phyloP scores from a whole-genome alignment of 2,329 filamentous ascomycete species.

The Ophiocordyceps sinensis region DNA sequence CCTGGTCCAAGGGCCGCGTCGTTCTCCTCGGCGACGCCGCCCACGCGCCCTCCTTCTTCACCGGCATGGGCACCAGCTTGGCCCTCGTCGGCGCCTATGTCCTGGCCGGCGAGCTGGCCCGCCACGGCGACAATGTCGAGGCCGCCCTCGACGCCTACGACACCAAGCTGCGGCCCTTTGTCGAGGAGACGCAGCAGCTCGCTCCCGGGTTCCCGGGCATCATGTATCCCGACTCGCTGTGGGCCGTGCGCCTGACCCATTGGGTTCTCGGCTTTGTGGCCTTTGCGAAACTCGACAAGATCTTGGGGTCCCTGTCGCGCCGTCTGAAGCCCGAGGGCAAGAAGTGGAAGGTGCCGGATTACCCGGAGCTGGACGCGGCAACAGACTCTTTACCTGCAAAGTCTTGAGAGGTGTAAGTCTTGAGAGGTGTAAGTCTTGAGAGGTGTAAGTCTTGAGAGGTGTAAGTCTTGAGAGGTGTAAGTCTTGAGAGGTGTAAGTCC shows the following conservation, averaged over 20 bases:
- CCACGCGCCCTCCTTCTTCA: conserved; percentile 28
- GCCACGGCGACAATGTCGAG: conserved; percentile 8
- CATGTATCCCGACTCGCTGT: conserved; percentile 12
- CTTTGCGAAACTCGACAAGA: neutral
- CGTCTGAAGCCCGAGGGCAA: neutral
- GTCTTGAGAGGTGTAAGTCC: no score
- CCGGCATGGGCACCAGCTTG: conserved; percentile 32
- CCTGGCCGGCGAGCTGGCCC: conserved; percentile 30
- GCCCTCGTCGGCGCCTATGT: conserved; percentile 33
- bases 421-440: no score
- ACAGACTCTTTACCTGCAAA: neutral
- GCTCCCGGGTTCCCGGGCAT: conserved; percentile 11
- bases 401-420: neutral
- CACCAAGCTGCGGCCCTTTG: conserved; percentile 21
- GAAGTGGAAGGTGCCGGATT: neutral
- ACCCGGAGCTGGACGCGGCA: neutral
- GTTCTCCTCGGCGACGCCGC: conserved; percentile 34
- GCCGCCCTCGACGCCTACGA: conserved; percentile 25
- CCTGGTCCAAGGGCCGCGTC: conserved; percentile 21
- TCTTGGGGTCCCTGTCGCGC: neutral
- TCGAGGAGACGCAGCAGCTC: conserved; percentile 22
- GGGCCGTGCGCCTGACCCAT: conserved; percentile 12
- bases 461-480: no score
- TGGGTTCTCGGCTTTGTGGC: neutral
- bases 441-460: no score